A percentile compares a stretch with the other conserved stretches of the same genome.
Conservation (phyloP, 2,329 filamentous ascomycete species). For the Rachicladosporium sp. region DNA sequence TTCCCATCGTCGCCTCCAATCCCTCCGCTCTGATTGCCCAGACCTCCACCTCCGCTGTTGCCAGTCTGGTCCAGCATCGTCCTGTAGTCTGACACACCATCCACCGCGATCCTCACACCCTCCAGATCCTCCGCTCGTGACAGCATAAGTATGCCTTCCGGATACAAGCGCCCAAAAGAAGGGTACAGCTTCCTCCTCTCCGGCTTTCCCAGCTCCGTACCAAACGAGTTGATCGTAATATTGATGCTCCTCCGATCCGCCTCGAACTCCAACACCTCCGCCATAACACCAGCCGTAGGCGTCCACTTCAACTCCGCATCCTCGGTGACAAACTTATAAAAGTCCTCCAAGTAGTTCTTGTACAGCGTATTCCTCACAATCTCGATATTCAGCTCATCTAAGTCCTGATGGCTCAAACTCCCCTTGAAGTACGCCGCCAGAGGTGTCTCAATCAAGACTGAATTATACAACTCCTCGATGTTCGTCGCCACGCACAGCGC, state of each 20-base stretch:
- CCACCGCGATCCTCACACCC: conserved; percentile 83
- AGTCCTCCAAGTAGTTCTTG: conserved; percentile 99
- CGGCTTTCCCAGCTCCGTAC: conserved; percentile 84
- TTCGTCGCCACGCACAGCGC: conserved; percentile 96
- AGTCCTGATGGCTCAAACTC: conserved; percentile 85
- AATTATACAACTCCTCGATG: conserved; percentile 98
- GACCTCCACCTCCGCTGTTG: conserved; percentile 56
- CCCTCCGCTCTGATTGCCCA: conserved; percentile 76
- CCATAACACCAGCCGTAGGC: conserved; percentile 88
- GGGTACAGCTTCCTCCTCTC: conserved; percentile 96
- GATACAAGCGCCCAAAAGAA: conserved; percentile 78
- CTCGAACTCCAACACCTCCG: conserved; percentile 90
- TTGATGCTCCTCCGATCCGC: conserved; percentile 95
- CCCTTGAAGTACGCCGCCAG: conserved; percentile 96
- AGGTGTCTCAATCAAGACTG: conserved; percentile 90
- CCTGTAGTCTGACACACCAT: conserved; percentile 89
- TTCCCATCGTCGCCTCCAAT: conserved; percentile 65
- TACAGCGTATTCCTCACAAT: conserved; percentile 97
- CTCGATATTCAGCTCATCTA: conserved; percentile 98
- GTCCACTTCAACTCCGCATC: conserved; percentile 77
- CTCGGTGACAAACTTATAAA: conserved; percentile 86
- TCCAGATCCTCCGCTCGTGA: conserved; percentile 91
- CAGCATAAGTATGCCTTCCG: conserved; percentile 89
- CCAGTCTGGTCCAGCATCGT: conserved; percentile 89
- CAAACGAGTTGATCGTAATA: conserved; percentile 97